A percentile compares a stretch with the other conserved stretches of the same genome.
Evolutionary conservation across 2,329 filamentous ascomycete genomes (phyloP).

Genomic region (Botrytis byssoidea): DNA sequence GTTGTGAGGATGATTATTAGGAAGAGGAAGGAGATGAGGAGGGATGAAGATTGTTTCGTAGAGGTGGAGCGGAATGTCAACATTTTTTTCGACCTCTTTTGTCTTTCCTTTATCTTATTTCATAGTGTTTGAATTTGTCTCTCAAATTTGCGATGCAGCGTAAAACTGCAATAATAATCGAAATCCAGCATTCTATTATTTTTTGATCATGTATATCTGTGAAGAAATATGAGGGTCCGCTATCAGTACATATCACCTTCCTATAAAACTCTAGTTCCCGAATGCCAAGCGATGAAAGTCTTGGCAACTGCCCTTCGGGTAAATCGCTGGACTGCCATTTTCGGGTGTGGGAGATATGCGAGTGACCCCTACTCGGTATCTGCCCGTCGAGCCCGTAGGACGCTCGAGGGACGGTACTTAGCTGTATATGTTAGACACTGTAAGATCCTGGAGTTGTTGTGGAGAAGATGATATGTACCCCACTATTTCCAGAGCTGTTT

Average conservation of each 20-base stretch:
- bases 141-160: not conserved
- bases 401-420: not conserved
- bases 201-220: not conserved
- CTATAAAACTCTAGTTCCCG: not conserved
- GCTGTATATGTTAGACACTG: not conserved
- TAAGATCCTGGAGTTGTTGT: not conserved
- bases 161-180: too few relatives aligned
- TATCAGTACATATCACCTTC: not conserved
- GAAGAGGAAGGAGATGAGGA: not conserved
- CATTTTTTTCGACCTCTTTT: not conserved
- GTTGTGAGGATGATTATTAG: not conserved
- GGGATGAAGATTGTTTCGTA: not conserved
- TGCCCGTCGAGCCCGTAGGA: too few relatives aligned
- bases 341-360: not conserved
- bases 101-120: not conserved
- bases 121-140: not conserved
- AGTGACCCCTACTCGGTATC: not conserved
- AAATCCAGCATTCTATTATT: not conserved
- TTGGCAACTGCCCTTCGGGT: constrained; percentile 6
- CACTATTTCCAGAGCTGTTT: not conserved
- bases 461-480: not conserved
- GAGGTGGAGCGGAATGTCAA: not conserved
- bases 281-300: not conserved
- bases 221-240: not conserved
- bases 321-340: not conserved